phyloP scores from a whole-genome alignment of 2,329 filamentous ascomycete genomes.

The Neurospora sp. region DNA sequence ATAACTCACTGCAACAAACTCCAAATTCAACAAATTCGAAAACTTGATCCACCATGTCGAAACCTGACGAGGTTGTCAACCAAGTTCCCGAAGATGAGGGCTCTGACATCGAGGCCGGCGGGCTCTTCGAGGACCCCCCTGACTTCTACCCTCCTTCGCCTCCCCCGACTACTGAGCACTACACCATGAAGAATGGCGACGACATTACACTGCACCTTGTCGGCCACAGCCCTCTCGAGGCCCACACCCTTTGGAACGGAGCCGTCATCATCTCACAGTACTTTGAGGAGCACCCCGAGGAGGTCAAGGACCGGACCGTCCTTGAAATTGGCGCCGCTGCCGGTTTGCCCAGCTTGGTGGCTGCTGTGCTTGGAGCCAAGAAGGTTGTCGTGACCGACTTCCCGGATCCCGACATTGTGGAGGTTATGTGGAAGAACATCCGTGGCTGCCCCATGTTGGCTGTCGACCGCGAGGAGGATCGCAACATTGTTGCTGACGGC shows the following conservation, averaged over 20 bases:
- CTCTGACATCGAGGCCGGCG: slow-evolving; percentile 28
- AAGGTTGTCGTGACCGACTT: slow-evolving; percentile 79
- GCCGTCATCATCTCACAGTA: slow-evolving; percentile 68
- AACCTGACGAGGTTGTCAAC: neutral
- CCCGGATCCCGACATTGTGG: slow-evolving; percentile 73
- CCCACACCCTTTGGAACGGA: slow-evolving; percentile 87
- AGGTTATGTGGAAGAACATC: slow-evolving; percentile 71
- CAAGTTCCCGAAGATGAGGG: slow-evolving; percentile 22
- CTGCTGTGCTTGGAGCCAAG: slow-evolving; percentile 60
- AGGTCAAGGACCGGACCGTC: slow-evolving; percentile 60
- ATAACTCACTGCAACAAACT: neutral
- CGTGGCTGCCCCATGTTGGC: slow-evolving; percentile 38
- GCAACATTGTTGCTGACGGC: slow-evolving; percentile 50
- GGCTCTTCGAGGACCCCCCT: slow-evolving; percentile 71
- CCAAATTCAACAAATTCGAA: neutral
- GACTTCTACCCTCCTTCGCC: slow-evolving; percentile 73
- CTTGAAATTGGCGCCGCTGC: slow-evolving; percentile 86
- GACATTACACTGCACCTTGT: slow-evolving; percentile 67
- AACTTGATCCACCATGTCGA: neutral
- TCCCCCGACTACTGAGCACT: slow-evolving; percentile 61
- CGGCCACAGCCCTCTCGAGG: slow-evolving; percentile 81
- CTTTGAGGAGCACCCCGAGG: slow-evolving; percentile 58
- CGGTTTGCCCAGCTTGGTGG: slow-evolving; percentile 72
- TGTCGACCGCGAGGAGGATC: slow-evolving; percentile 26
- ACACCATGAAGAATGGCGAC: slow-evolving; percentile 58